These are phyloP conservation scores for Xylaria nigripes DNA, from an alignment of 495 filamentous ascomycete genomes.

Conservation along the genomic window DNA sequence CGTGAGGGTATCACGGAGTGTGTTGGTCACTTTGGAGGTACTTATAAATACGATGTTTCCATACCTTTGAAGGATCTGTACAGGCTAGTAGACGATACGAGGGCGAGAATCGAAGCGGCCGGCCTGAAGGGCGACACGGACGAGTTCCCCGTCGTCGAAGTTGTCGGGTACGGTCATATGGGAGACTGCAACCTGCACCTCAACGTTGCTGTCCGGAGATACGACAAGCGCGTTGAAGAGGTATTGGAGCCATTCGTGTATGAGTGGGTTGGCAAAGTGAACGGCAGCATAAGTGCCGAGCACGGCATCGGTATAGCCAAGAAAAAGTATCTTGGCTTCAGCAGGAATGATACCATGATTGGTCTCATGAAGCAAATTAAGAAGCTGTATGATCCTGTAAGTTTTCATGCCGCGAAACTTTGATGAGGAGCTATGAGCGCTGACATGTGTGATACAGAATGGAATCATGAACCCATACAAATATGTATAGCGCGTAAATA, in stretches of 20 bases:
- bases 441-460: constrained; percentile 44
- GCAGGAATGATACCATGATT: constrained; percentile 76
- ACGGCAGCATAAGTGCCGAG: constrained; percentile 91
- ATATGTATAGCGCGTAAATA: constrained; percentile 44
- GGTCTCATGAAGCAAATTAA: constrained; percentile 92
- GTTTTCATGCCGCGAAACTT: constrained; percentile 27
- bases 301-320: constrained; percentile 92
- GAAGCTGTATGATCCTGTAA: constrained; percentile 80
- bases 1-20: constrained; percentile 87
- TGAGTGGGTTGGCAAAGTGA: constrained; percentile 82
- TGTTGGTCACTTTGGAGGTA: constrained; percentile 82
- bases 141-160: constrained; percentile 71
- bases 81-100: constrained; percentile 74
- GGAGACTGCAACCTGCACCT: constrained; percentile 92
- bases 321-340: constrained; percentile 90
- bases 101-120: constrained; percentile 56
- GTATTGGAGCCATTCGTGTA: constrained; percentile 91
- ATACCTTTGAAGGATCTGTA: constrained; percentile 88
- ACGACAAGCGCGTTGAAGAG: constrained; percentile 83
- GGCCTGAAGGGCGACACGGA: constrained; percentile 74
- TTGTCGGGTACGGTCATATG: constrained; percentile 97
- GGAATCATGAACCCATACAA: constrained; percentile 95
- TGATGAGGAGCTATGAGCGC: background rate
- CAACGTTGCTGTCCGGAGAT: constrained; percentile 73
- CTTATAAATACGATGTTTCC: constrained; percentile 97